These are phyloP conservation scores for Cryptococcus floricola DNA, from an alignment of 1,284 basidiomycete genomes.

Conservation along the genomic window DNA sequence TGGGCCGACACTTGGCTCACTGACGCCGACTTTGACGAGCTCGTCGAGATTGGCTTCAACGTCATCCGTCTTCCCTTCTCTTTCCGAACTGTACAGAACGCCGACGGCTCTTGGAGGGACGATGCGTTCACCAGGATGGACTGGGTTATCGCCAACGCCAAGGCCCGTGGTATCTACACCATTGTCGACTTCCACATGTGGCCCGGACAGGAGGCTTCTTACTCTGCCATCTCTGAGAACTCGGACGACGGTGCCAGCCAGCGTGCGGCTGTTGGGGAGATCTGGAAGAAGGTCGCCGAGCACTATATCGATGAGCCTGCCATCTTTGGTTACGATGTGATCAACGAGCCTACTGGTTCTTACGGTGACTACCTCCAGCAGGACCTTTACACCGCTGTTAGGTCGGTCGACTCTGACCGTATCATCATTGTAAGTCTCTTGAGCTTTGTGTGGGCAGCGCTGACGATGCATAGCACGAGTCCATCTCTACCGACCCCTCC, in stretches of 20 bases:
- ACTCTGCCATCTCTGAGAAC: slow-evolving; percentile 38
- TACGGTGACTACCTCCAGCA: slow-evolving; percentile 32
- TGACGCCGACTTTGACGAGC: slow-evolving; percentile 30
- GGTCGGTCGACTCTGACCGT: slow-evolving; percentile 29
- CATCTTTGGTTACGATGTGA: slow-evolving; percentile 34
- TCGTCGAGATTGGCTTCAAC: slow-evolving; percentile 34
- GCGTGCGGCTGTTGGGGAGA: slow-evolving; percentile 21
- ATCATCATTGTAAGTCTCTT: slow-evolving; percentile 26
- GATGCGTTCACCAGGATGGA: slow-evolving; percentile 30
- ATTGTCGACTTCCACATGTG: slow-evolving; percentile 40
- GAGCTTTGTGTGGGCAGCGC: background rate
- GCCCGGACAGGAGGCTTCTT: slow-evolving; percentile 29
- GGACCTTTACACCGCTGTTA: slow-evolving; percentile 35
- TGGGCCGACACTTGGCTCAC: slow-evolving; percentile 39
- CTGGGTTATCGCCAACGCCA: slow-evolving; percentile 37
- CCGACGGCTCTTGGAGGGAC: slow-evolving; percentile 27
- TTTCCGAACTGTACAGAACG: slow-evolving; percentile 28
- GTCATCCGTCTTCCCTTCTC: slow-evolving; percentile 34
- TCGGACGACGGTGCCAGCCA: slow-evolving; percentile 21
- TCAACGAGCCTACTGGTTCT: slow-evolving; percentile 41
- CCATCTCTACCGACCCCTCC: slow-evolving; percentile 28
- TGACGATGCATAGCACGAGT: slow-evolving; percentile 21
- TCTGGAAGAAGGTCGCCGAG: slow-evolving; percentile 33
- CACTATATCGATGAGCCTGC: slow-evolving; percentile 30
- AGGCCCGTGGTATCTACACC: slow-evolving; percentile 29